Evolutionary conservation across 768 basidiomycete genomes (phyloP), one percentile per base, ranked within the genome.

Genomic region (Favolaschia claudopus): DNA sequence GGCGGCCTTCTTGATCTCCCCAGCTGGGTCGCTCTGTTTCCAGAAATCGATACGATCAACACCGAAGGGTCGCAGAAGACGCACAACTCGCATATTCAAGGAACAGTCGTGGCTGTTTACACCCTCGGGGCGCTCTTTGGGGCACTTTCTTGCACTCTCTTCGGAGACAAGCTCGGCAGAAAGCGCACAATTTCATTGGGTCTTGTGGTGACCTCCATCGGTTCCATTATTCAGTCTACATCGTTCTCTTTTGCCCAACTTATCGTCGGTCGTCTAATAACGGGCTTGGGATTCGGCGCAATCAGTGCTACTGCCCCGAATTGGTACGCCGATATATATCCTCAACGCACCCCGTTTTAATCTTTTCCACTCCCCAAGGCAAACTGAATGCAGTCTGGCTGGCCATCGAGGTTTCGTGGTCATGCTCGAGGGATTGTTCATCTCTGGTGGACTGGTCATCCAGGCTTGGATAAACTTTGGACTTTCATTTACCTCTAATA

Each of bases 181-280:
- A 79, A 84, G 32, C 78, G 76, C 45, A 85, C 86, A 2, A 89
- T 89, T 25, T 72, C 80, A 34, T 55, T 86, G 12, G 89, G 88
- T 20, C 83, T 83, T 9, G 66, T 81, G 22, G 78, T 88, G 48
- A 88, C 88, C 83, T 80, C 85, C 44, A 73, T 85, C 32, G 88
- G 88, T 7, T 86, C 86, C 7, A 84, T 87, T 54, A 73, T 89
- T 13, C 86, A 89, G 65, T 69, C 82, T 14, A 73, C 85, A 5
- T 81, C 86, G 3, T 86, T 78, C 55, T 79, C 81, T 55, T 88
- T 87, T 57, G 76, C 83, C 0, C 86, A 88, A 64, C 79, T 89
- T 60, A 77, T 88, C 38, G 83, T 88, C 15, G 87, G 86, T 4
- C 80, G 87, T 10, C 77, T 85, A 52, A 64, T 87, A 39, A 86